Evolutionary conservation across 2,329 filamentous ascomycete species (phyloP).

Genomic region (Trichoderma lentiforme): DNA sequence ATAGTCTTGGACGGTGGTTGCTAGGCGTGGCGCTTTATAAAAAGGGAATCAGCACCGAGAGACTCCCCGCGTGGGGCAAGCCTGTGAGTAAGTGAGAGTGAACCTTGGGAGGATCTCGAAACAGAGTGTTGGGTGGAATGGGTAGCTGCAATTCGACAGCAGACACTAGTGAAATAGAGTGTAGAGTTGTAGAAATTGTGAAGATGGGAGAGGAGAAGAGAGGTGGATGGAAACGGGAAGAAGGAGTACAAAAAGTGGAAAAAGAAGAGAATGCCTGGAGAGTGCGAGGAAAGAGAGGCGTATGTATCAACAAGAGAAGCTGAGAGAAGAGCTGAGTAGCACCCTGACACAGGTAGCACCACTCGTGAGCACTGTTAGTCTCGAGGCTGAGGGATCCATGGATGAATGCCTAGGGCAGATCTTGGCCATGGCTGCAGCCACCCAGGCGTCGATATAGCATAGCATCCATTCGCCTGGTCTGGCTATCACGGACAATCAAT

Average conservation of each 20-base stretch:
- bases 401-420: conserved; percentile 14
- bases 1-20: conserved; percentile 4
- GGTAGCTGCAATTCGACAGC: background rate
- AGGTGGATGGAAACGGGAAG: background rate
- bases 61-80: background rate
- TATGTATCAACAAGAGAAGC: conserved; percentile 2
- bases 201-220: background rate
- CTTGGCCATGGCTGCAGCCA: conserved; percentile 17
- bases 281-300: conserved; percentile 8
- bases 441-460: conserved; percentile 14
- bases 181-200: background rate
- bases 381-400: background rate
- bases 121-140: background rate
- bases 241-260: background rate
- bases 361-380: conserved; percentile 1
- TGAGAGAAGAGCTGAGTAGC: conserved; percentile 3
- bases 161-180: background rate
- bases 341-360: background rate
- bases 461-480: background rate
- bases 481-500: background rate
- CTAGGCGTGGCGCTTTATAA: conserved; percentile 7
- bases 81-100: background rate
- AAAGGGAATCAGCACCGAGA: background rate
- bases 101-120: background rate
- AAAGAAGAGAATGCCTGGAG: background rate